Evolutionary conservation across 225 moss, liverwort and hornwort genomes (phyloP), one percentile per base, ranked within the genome.

Genomic region (Pleurozium schreberi): DNA sequence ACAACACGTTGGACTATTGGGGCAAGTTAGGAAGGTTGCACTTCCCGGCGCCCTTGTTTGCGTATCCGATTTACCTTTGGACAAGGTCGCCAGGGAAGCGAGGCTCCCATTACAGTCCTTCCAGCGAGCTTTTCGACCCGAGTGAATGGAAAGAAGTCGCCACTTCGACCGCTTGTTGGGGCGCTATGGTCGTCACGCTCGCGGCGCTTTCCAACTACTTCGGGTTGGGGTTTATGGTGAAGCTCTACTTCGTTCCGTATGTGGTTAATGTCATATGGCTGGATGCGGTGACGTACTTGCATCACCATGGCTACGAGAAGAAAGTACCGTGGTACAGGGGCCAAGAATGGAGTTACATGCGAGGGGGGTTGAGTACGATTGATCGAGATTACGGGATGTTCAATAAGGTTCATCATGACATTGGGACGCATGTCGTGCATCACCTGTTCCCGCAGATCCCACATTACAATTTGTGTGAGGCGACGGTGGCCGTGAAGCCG

Each of bases 271-370:
- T 96, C 11, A 52, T 95, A 12, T 95, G 95, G 94, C 77, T 96
- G 59, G 96, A 87, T n/a, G 77, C 88, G 11, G 95, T 96, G 16
- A 96, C 96, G 8, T 96, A 96, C 38, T 88, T 96, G 11, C 96
- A 96, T 81, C 96, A 96, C 90, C 96, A 96, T 17, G 96, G 95
- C 7, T 94, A 93, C 62, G 92, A 95, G 86, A 90, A 94, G 81
- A 95, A 95, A 81, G 89, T 96, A 58, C 96, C 96, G 3, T 96
- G 96, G 96, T 96, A 96, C 75, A 90, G 96, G 10, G 96, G 94
- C 30, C 91, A 93, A 86, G 96, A 96, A 68, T 96, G 96, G 96
- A 96, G 89, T 82, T 95, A 92, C 93, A 78, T 93, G 91, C 93
- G 94, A 12, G 96, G 96, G 6, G 96, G 95, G 33, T 53, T 96